Evolutionary conservation across 1,284 basidiomycete species (phyloP), one percentile per base, ranked within the genome.

Genomic region (Tremellales sp.): DNA sequence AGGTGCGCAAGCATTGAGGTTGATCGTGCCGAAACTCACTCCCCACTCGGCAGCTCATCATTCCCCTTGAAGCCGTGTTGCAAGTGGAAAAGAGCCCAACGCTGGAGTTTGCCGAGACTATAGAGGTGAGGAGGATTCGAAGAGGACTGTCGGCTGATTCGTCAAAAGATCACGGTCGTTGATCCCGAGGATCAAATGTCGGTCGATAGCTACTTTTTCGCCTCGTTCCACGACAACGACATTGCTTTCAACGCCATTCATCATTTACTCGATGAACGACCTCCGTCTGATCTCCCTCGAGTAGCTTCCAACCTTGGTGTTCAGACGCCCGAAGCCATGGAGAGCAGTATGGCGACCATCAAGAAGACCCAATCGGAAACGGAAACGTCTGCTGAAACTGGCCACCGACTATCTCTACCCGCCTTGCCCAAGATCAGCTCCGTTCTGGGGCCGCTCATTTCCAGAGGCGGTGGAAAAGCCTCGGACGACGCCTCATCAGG

Each of bases 91-190:
- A 82, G 60, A 88, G 87, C 3, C 79, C 82, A 1, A 87, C 86
- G 1, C 83, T 95, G 76, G 91, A 94, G 66, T 94, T 95, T 67
- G 90, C 87, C 53, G 89, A 94, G 68, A 93, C 89, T 0, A 85
- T 97, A 44, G 89, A 94, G 72, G 79, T 64, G 32, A 19, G 27
- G 19, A 16, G 29, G 31, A 3, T 13, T 34, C 16, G n/a, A 12
- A 7, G 19, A n/a, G 14, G 27, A 19, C 34, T n/a, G n/a, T n/a
- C n/a, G n/a, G 35, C 43, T 42, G 16, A 48, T 37, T 10, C 10
- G 10, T 10, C 2, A 7, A 6, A 50, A 64, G 61, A 53, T 95
- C 60, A 91, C 90, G 73, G 87, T 93, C 16, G 76, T 89, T 47
- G 91, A 94, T 70, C 82, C 84, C 53, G 83, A 83, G 47, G 86